Conservation (phyloP, 2,329 filamentous ascomycete species). For the Stachybotrys elegans region DNA sequence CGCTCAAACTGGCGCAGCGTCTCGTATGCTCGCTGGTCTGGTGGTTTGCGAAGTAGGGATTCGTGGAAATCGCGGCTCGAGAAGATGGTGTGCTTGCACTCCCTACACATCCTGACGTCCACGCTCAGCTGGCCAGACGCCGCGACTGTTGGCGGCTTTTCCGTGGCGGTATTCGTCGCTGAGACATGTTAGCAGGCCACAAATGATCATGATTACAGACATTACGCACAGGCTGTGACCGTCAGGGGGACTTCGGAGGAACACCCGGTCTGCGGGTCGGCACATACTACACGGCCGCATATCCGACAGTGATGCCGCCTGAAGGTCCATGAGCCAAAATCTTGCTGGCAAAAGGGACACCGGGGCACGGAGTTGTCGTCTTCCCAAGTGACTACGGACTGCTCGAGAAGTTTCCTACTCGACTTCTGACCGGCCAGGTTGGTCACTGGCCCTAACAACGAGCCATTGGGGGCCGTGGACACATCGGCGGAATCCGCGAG, state of each 20-base stretch:
- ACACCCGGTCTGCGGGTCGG: slow-evolving; percentile 77
- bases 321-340: slow-evolving; percentile 91
- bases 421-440: slow-evolving; percentile 64
- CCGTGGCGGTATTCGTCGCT: slow-evolving; percentile 29
- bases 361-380: slow-evolving; percentile 75
- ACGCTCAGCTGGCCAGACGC: slow-evolving; percentile 54
- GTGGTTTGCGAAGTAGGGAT: slow-evolving; percentile 61
- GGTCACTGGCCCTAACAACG: slow-evolving; percentile 55
- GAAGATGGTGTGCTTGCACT: slow-evolving; percentile 65
- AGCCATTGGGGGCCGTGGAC: slow-evolving; percentile 43
- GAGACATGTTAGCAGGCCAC: slow-evolving; percentile 1
- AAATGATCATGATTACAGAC: neutral
- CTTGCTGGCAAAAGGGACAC: slow-evolving; percentile 94
- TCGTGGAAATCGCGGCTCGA: slow-evolving; percentile 70
- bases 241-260: slow-evolving; percentile 80
- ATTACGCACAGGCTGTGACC: slow-evolving; percentile 50
- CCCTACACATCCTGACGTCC: slow-evolving; percentile 86
- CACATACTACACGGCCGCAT: slow-evolving; percentile 90
- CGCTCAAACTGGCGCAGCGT: slow-evolving; percentile 83
- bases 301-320: slow-evolving; percentile 90
- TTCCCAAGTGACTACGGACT: slow-evolving; percentile 92
- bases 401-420: slow-evolving; percentile 75
- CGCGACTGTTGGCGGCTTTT: slow-evolving; percentile 28
- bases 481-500: slow-evolving; percentile 72
- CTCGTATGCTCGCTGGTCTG: slow-evolving; percentile 75